A percentile compares a stretch with the other conserved stretches of the same genome.
Evolutionary conservation across 2,329 filamentous ascomycete species (phyloP).

Genomic region (Biscogniauxia mediterranea): DNA sequence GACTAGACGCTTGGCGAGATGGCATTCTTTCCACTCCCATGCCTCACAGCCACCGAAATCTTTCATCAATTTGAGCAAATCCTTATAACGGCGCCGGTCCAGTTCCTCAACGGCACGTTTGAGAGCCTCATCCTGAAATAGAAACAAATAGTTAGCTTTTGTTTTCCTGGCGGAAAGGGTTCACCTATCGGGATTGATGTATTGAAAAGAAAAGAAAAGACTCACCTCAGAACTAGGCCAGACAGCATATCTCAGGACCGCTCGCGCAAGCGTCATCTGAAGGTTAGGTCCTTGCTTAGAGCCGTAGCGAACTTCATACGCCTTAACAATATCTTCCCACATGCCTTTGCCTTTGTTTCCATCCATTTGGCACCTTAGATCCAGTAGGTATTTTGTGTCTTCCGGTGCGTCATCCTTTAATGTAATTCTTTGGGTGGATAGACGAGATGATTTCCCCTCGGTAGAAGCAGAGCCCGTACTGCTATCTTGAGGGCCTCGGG

Average conservation of each 20-base stretch:
- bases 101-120: slow-evolving; percentile 31
- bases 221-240: slow-evolving; percentile 53
- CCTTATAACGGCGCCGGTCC: slow-evolving; percentile 44
- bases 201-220: background rate
- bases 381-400: slow-evolving; percentile 49
- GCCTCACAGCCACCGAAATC: slow-evolving; percentile 51
- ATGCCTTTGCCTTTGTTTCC: slow-evolving; percentile 54
- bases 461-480: background rate
- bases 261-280: slow-evolving; percentile 56
- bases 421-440: slow-evolving; percentile 23
- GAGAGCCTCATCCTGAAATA: slow-evolving; percentile 41
- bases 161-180: too few species aligned
- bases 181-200: too few species aligned
- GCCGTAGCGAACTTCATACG: slow-evolving; percentile 38
- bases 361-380: slow-evolving; percentile 45
- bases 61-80: slow-evolving; percentile 44
- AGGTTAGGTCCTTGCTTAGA: slow-evolving; percentile 46
- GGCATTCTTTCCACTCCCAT: slow-evolving; percentile 48
- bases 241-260: slow-evolving; percentile 46
- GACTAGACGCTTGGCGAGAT: slow-evolving; percentile 51
- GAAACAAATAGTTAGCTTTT: background rate
- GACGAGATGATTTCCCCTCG: background rate
- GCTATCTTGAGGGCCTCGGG: slow-evolving; percentile 12
- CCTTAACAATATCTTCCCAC: slow-evolving; percentile 53
- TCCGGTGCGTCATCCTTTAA: slow-evolving; percentile 46